Evolutionary conservation across 441 rosid species (phyloP), one percentile per base, ranked within the genome.

Genomic region (Gossypium aridum): DNA sequence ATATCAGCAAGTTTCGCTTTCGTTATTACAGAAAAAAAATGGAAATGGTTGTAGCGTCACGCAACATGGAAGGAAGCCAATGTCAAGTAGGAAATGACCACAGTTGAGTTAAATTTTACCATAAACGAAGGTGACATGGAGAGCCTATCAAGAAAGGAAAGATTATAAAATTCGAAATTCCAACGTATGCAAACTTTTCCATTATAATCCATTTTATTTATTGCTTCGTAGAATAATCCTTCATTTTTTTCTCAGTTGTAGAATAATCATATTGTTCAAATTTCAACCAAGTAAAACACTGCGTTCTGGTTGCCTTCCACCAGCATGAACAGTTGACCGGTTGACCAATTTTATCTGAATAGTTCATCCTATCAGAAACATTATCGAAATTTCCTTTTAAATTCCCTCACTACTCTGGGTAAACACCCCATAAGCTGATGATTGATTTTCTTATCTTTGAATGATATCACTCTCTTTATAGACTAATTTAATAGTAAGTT

Each of bases 361-460:
- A 20, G 20, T 66, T 67, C 39, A 49, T 7, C 71, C 7, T 8
- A 23, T 68, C 16, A 17, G 60, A n/a, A 7, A 14, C 39, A 0
- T 1, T 25, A 1, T 1, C n/a, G 45, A 53, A 23, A 37, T 69
- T 26, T 69, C 26, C 22, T 51, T 8, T 34, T 59, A 1, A 4
- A 7, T 13, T 22, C 14, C 56, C 7, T 6, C 7, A 22, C 47
- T 22, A 20, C 34, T 45, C 71, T 13, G 71, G 56, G 71, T 66
- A 22, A 22, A 45, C 34, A 45, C 56, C 37, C 17, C 17, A 8
- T 47, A 9, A 17, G 62, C 49, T 53, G 26, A 4, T 51, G n/a
- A n/a, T 45, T 45, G 34, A 25, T 68, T 66, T 66, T 7, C 51
- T 67, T 22, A 14, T n/a, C 59, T 49, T 67, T 67, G 72, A 67